phyloP scores from a whole-genome alignment of 2,329 filamentous ascomycete species.

The Albophoma yamanashiensis region DNA sequence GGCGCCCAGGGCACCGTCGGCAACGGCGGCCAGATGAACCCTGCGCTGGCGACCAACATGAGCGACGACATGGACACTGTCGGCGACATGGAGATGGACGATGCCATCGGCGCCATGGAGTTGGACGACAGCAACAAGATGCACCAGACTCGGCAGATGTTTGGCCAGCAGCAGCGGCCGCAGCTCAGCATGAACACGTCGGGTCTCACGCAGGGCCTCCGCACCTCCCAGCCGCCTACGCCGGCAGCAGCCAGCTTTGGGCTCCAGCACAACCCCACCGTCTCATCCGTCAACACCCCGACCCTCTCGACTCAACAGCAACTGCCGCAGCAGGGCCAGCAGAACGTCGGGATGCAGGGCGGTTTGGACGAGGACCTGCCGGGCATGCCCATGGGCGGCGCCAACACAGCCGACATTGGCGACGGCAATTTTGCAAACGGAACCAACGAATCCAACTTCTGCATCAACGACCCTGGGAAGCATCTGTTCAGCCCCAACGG shows the following conservation, averaged over 20 bases:
- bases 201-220: conserved; percentile 64
- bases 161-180: conserved; percentile 53
- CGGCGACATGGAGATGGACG: conserved; percentile 96
- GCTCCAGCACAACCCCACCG: conserved; percentile 86
- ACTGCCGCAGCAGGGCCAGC: conserved; percentile 48
- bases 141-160: conserved; percentile 59
- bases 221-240: conserved; percentile 77
- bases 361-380: conserved; percentile 68
- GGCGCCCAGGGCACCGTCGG: conserved; percentile 15
- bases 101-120: conserved; percentile 58
- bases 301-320: conserved; percentile 76
- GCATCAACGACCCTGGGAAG: conserved; percentile 91
- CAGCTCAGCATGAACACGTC: conserved; percentile 75
- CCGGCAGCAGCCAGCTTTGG: conserved; percentile 68
- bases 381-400: conserved; percentile 50
- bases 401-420: conserved; percentile 39
- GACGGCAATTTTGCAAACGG: conserved; percentile 41
- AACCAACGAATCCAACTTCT: conserved; percentile 36
- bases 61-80: conserved; percentile 69
- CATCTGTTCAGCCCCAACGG: conserved; percentile 80
- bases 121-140: conserved; percentile 53
- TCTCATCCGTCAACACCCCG: conserved; percentile 94
- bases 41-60: conserved; percentile 27
- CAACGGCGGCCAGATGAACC: conserved; percentile 27
- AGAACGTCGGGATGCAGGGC: conserved; percentile 33